Base-by-base conservation (phyloP, 306 rosid species). In the Mimosa pudica region DNA sequence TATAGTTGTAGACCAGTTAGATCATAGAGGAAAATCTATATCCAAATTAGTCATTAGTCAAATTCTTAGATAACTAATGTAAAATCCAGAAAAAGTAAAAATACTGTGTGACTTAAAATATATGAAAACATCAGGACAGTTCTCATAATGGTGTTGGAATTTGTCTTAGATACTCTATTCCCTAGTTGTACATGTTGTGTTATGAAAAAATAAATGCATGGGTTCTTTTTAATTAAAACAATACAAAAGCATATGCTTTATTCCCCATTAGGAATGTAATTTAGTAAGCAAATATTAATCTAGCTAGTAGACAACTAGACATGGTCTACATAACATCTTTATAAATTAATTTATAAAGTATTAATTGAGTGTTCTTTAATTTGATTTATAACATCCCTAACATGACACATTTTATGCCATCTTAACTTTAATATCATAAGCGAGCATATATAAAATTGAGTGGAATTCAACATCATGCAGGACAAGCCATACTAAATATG, bases 151-250 rank as follows among this genome's bases (percentile, higher is more conserved):
- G 6, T 49, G 32, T 3, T 66, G 20, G 76, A 72, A 33, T 44
- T 58, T 60, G 72, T 72, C 76, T 55, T 18, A 69, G 62, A 70
- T 60, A 77, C 47, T 44, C 0, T 42, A 6, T 44, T 44, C 73
- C 4, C 63, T 12, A 24, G 30, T 24, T 54, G n/a, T n/a, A n/a
- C n/a, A n/a, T n/a, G 67, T 82, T 62, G 47, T 72, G 54, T 42
- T 38, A 42, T 9, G 16, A 9, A 60, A 20, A 58, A 24, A 60
- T 35, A 60, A 60, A 60, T 13, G n/a, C 17, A 14, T 24, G 36
- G 12, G 4, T 60, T 4, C 11, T 24, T 18, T 11, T 24, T 60
- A 1, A 8, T 61, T 9, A 61, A 3, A 1, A 11, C 13, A 61
- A 30, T 10, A 4, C 1, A 11, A 30, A 61, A 30, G 0, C 16